Evolutionary conservation across 306 rosid genomes (phyloP), one percentile per base, ranked within the genome.

Genomic region (Cucumis melo): DNA sequence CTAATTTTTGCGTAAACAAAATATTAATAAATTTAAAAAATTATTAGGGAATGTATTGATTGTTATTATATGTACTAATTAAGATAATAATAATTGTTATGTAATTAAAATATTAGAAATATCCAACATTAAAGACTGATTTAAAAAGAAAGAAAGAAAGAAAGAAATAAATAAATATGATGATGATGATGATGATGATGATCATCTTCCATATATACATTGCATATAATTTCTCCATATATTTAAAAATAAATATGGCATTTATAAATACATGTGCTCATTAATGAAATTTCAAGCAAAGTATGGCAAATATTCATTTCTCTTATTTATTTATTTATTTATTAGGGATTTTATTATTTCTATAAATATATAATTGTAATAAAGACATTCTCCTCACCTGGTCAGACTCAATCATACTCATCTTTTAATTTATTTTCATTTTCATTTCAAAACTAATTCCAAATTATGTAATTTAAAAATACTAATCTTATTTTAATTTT

Each of bases 311-410:
- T 20, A 72, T 44, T 71, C 75, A 46, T 15, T 21, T 48, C 1
- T 48, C 38, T 11, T 10, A 12, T 68, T 68, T 66, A 20, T 23
- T 23, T 44, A 41, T 41, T 8, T 41, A 41, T 27, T 8, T 41
- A 41, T 7, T 41, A 41, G 8, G 13, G 2, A 20, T 32, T 32
- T 32, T 38, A 38, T 38, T 7, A 38, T 38, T 7, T 38, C 5
- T 10, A 15, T n/a, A 67, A 62, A 5, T 12, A 44, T 19, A 70
- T 71, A 14, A 12, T 72, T 72, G 23, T 15, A 48, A 21, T 72
- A 23, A 48, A 29, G 60, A 72, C 60, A 72, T 72, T 72, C 76
- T 24, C 76, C 24, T 72, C 42, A 27, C 59, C 60, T 72, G 60
- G 76, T 72, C 76, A 72, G 59, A 48, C 42, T 72, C 55, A 46